A percentile compares a stretch with the other conserved stretches of the same genome.
phyloP scores from a whole-genome alignment of 768 basidiomycete species.

The Amanita polypyramis region DNA sequence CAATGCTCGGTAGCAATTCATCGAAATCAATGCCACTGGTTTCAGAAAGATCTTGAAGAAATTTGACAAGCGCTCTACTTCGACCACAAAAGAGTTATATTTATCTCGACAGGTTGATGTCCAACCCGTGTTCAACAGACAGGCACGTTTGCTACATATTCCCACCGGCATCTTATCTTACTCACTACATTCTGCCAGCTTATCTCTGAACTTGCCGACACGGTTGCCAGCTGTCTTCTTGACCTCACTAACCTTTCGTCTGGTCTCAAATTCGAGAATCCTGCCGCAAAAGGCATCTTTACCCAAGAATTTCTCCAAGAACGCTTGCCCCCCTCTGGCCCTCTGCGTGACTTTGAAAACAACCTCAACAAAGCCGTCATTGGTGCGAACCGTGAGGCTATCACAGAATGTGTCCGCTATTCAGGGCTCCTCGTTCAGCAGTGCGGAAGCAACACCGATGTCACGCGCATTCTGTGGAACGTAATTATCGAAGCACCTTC shows the following conservation, averaged over 20 bases:
- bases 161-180: background rate
- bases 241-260: constrained; percentile 70
- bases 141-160: constrained; percentile 37
- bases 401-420: constrained; percentile 61
- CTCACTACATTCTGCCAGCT: constrained; percentile 38
- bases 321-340: constrained; percentile 49
- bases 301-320: constrained; percentile 63
- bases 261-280: constrained; percentile 69
- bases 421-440: constrained; percentile 58
- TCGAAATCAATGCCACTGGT: constrained; percentile 94
- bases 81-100: constrained; percentile 93
- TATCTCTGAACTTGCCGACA: constrained; percentile 91
- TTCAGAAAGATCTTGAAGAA: constrained; percentile 98
- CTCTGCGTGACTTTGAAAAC: constrained; percentile 82
- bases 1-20: constrained; percentile 64
- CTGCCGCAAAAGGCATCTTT: constrained; percentile 66
- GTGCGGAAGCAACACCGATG: constrained; percentile 49
- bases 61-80: constrained; percentile 94
- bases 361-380: constrained; percentile 74
- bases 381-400: constrained; percentile 43
- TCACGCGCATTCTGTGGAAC: constrained; percentile 94
- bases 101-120: constrained; percentile 94
- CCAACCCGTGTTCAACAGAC: constrained; percentile 96
- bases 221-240: constrained; percentile 73
- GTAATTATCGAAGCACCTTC: constrained; percentile 73